These are phyloP conservation scores for Coniochaeta pulveracea DNA, from an alignment of 2,329 filamentous ascomycete genomes.

Conservation along the genomic window DNA sequence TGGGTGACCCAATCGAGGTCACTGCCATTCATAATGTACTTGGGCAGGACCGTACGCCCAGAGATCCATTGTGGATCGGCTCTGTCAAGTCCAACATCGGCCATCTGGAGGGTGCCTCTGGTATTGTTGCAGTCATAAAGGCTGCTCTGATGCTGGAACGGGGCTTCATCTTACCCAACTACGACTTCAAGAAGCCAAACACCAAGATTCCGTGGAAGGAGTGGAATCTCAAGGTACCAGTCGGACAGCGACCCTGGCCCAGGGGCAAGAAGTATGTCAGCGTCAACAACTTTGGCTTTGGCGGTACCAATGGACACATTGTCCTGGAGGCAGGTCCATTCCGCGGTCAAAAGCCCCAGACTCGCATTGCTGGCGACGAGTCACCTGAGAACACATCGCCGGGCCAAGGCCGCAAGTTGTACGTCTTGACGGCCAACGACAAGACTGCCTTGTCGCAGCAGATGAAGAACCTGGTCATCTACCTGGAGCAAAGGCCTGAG, in stretches of 20 bases:
- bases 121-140: conserved; percentile 39
- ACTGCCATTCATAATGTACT: conserved; percentile 33
- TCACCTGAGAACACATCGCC: conserved; percentile 9
- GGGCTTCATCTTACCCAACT: conserved; percentile 36
- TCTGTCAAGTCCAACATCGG: conserved; percentile 41
- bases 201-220: conserved; percentile 34
- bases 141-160: conserved; percentile 38
- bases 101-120: conserved; percentile 36
- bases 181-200: conserved; percentile 37
- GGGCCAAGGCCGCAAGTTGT: conserved; percentile 24
- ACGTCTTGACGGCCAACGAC: conserved; percentile 29
- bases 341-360: conserved; percentile 13
- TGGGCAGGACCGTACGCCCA: conserved; percentile 23
- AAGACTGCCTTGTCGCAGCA: conserved; percentile 22
- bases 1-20: conserved; percentile 45
- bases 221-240: conserved; percentile 37
- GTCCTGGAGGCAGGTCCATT: conserved; percentile 27
- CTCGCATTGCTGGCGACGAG: conserved; percentile 17
- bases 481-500: conserved; percentile 28
- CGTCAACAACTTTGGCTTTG: conserved; percentile 37
- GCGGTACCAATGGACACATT: conserved; percentile 32
- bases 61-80: conserved; percentile 31
- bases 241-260: conserved; percentile 32
- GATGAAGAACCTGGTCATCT: conserved; percentile 28
- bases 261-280: conserved; percentile 36